phyloP scores from a whole-genome alignment of 2,329 filamentous ascomycete species.

The Lecanicillium sp. region DNA sequence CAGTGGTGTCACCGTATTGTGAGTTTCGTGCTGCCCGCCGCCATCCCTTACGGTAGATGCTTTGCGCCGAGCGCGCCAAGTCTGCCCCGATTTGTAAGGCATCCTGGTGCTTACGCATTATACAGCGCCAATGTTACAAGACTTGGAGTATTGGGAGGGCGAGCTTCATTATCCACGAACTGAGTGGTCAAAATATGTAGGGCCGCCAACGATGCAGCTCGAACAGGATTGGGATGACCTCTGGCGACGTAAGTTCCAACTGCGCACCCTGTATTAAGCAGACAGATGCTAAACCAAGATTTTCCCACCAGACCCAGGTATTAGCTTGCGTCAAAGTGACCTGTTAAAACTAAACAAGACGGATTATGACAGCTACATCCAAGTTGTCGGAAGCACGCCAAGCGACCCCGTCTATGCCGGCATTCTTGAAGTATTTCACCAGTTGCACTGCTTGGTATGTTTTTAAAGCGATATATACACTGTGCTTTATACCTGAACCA shows the following conservation, averaged over 20 bases:
- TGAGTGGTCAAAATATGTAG: slow-evolving; percentile 7
- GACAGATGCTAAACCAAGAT: background rate
- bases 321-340: slow-evolving; percentile 1
- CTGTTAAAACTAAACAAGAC: slow-evolving; percentile 8
- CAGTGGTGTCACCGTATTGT: no score
- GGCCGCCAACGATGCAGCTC: slow-evolving; percentile 6
- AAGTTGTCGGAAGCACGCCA: slow-evolving; percentile 6
- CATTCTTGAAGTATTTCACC: slow-evolving; percentile 12
- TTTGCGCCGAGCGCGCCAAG: no score
- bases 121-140: slow-evolving; percentile 5
- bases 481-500: background rate
- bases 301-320: background rate
- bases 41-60: no score
- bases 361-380: background rate
- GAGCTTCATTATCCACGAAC: slow-evolving; percentile 5
- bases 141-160: slow-evolving; percentile 6
- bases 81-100: no score
- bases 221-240: slow-evolving; percentile 7
- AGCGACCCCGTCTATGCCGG: slow-evolving; percentile 7
- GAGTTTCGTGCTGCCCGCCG: no score
- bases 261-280: background rate
- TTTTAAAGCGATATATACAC: background rate
- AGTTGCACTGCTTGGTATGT: slow-evolving; percentile 12
- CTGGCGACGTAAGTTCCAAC: slow-evolving; percentile 5
- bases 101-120: no score